Evolutionary conservation across 2,329 filamentous ascomycete genomes (phyloP), one percentile per base, ranked within the genome.

Genomic region (Hypoxylon sp.): DNA sequence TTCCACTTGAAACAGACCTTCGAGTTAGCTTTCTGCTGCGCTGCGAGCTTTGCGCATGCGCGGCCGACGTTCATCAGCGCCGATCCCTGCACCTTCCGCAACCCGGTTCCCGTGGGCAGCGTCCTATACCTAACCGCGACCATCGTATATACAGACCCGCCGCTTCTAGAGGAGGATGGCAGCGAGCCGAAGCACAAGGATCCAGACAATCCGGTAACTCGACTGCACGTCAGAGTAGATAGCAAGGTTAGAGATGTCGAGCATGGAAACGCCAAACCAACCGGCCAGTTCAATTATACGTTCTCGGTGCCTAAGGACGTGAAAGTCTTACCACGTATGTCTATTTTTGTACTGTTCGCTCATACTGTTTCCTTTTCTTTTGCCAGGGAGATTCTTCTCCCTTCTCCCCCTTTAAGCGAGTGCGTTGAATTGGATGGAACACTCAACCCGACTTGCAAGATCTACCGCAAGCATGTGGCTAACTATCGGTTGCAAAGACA

Each of bases 241-340:
- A 89, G 87, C 32, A 91, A 91, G 74, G 90, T 93, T 12, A 81
- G 89, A 18, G 87, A 92, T 72, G 88, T 93, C 28, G 89, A 92
- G 77, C 78, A 80, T 57, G 78, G 78, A 33, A 83, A 84, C 50
- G 86, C 87, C 22, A 89, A 87, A 72, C 85, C 89, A 2, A 92
- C 90, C 0, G 91, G 91, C 3, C 89, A 91, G 71, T 93, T 93
- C 80, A 91, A 92, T 71, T 93, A 93, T 74, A 92, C 90, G 0
- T 80, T 80, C 55, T 71, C 75, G 1, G 78, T 80, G 46, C 78
- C 79, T 14, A 74, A 73, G 58, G 75, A 79, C 60, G 73, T 80
- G 49, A 75, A 74, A 18, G 79, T 80, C 16, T 64, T 80, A 58
- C 79, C 79, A 20, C 73, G 65, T 68, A 68, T n/a, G 75, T 60